Percentiles rank a stretch among this genome's conserved stretches.
These are phyloP conservation scores for Symbiodinium natans DNA, from an alignment of 73 alveolate genomes.

Conservation along the genomic window DNA sequence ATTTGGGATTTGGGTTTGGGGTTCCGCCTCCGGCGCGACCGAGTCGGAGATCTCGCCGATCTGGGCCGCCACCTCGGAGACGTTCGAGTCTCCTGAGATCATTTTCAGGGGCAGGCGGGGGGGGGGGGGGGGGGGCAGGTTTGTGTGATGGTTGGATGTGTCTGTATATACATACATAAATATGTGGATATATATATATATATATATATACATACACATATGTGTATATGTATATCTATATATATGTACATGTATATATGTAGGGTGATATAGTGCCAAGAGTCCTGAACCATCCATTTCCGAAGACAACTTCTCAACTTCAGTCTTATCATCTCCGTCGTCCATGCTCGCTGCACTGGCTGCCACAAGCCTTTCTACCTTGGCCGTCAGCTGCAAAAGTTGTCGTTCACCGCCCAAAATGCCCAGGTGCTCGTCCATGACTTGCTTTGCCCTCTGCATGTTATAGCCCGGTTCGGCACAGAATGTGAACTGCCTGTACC, in stretches of 20 bases:
- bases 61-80: background rate
- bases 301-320: background rate
- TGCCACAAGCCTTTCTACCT: background rate
- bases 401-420: background rate
- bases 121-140: no score
- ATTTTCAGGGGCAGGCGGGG: no score
- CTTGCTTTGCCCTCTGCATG: background rate
- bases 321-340: background rate
- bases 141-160: no score
- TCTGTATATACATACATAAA: no score
- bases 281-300: background rate
- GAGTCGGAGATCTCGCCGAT: background rate
- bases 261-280: no score
- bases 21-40: background rate
- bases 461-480: background rate
- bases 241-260: no score
- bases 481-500: background rate
- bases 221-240: no score
- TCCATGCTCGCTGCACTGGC: background rate
- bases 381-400: background rate
- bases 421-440: background rate
- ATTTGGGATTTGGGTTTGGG: no score
- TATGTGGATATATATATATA: no score
- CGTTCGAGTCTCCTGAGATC: background rate
- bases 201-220: no score